Base-by-base conservation (phyloP, 108 stramenopile genomes). In the Cyclotella sp. region DNA sequence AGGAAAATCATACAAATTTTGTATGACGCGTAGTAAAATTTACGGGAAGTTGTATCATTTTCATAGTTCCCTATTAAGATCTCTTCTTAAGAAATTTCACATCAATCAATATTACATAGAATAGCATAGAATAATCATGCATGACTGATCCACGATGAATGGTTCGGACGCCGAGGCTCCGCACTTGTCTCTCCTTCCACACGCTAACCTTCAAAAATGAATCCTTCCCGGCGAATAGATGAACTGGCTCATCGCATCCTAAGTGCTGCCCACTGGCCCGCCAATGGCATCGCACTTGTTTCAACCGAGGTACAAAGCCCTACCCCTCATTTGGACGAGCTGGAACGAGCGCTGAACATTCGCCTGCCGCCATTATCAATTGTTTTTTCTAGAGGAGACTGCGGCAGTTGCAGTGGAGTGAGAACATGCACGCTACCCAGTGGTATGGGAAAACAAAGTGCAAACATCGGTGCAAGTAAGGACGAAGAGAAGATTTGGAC, bases 211-310 rank as follows among this genome's bases (percentile, higher is more conserved):
- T 18, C 39, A 1, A 63, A 15, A 1, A 63, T 29, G 42, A 79
- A 67, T 41, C 67, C 67, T 46, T 73, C 72, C 7, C 46, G 66
- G 59, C 64, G 55, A 69, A 70, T 81, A 10, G 79, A 81, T 15
- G 73, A 74, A 73, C 30, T 81, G 58, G 72, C 79, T 34, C 72
- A 68, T 22, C 72, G 73, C 9, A 68, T 81, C 34, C 73, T 81
- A 34, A 21, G 45, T 9, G 45, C 72, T 3, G 73, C 73, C 1
- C 55, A 68, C 9, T 81, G 79, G 79, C 57, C 41, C 27, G n/a
- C 18, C 57, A 42, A 45, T 46, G 39, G n/a, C 41, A 11, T 11
- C 4, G 28, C 21, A 22, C 18, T 15, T 3, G 57, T 10, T 39
- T 44, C 19, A 0, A 16, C 10, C 19, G 5, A 57, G 0, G 5